Conservation (phyloP, 306 rosid genomes). For the Benincasa hispida region DNA sequence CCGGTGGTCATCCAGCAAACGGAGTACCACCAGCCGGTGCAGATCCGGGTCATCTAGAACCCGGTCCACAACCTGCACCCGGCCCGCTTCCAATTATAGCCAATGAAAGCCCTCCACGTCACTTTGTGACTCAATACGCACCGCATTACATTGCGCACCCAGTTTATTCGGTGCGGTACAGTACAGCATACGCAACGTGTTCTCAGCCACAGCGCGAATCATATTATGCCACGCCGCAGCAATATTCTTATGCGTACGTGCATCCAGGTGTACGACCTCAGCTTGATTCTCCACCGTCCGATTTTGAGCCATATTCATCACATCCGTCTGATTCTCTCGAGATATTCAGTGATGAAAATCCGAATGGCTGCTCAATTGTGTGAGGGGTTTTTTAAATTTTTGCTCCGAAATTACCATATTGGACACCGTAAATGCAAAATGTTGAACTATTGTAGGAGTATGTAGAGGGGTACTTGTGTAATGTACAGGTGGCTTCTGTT, state of each 20-base stretch:
- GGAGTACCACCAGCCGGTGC: neutral
- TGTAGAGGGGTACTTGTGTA: neutral
- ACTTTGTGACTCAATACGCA: constrained; percentile 38
- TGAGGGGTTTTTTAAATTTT: constrained; percentile 3
- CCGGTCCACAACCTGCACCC: constrained; percentile 3
- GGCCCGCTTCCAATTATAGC: neutral
- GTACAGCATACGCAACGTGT: constrained; percentile 31
- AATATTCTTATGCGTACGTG: constrained; percentile 39
- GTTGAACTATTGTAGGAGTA: neutral
- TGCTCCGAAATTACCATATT: neutral
- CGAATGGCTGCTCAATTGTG: constrained; percentile 52
- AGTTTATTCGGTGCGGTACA: constrained; percentile 44
- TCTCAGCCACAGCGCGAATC: neutral
- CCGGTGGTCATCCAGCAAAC: constrained; percentile 9
- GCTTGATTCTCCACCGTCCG: constrained; percentile 12
- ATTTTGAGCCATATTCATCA: neutral
- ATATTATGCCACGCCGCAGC: constrained; percentile 29
- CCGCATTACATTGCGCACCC: constrained; percentile 24
- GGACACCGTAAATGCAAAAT: neutral
- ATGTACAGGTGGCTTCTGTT: neutral
- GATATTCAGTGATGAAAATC: constrained; percentile 24
- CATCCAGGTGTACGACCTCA: constrained; percentile 7
- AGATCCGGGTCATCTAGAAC: neutral
- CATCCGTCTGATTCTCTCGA: constrained; percentile 28
- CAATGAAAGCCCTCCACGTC: constrained; percentile 33